A percentile compares a stretch with the other conserved stretches of the same genome.
phyloP scores from a whole-genome alignment of 1,139 yeast species.

The Blastobotrys persicus region DNA sequence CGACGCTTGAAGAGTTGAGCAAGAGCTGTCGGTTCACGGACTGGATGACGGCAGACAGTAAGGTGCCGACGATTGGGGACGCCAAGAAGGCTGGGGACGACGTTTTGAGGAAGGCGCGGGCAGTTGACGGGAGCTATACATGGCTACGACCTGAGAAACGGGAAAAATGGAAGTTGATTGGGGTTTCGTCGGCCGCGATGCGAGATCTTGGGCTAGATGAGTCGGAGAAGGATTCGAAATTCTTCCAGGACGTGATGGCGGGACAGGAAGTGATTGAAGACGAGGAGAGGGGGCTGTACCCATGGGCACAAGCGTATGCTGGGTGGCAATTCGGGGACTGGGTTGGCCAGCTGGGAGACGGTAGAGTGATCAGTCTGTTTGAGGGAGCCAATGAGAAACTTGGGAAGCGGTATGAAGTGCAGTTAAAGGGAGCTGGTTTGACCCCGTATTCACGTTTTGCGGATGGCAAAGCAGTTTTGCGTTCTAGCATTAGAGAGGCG shows the following conservation, averaged over 20 bases:
- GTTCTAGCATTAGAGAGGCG: constrained; percentile 87
- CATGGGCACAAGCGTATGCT: constrained; percentile 89
- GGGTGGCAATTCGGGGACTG: constrained; percentile 96
- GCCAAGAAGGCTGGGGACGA: constrained; percentile 46
- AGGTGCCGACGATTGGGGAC: constrained; percentile 49
- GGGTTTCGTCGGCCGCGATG: constrained; percentile 62
- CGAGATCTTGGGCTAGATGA: constrained; percentile 56
- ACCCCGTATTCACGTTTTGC: constrained; percentile 95
- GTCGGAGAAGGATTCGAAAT: constrained; percentile 28
- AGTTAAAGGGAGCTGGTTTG: constrained; percentile 86
- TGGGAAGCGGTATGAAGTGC: constrained; percentile 57
- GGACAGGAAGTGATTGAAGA: constrained; percentile 53
- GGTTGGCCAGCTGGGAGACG: constrained; percentile 98
- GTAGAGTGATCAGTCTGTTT: constrained; percentile 80
- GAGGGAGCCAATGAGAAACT: constrained; percentile 50
- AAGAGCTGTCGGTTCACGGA: constrained; percentile 53
- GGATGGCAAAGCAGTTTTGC: constrained; percentile 89
- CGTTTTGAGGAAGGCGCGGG: constrained; percentile 53
- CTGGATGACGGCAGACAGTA: constrained; percentile 56
- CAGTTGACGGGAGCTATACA: constrained; percentile 66
- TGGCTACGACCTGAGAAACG: constrained; percentile 38
- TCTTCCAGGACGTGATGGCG: constrained; percentile 56
- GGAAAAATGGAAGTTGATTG: constrained; percentile 49
- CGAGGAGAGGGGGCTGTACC: constrained; percentile 48
- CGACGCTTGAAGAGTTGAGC: constrained; percentile 20